Percentiles rank a stretch among this genome's conserved stretches.
These are phyloP conservation scores for Chaetothyriales sp. DNA, from an alignment of 2,329 filamentous ascomycete species.

Conservation along the genomic window DNA sequence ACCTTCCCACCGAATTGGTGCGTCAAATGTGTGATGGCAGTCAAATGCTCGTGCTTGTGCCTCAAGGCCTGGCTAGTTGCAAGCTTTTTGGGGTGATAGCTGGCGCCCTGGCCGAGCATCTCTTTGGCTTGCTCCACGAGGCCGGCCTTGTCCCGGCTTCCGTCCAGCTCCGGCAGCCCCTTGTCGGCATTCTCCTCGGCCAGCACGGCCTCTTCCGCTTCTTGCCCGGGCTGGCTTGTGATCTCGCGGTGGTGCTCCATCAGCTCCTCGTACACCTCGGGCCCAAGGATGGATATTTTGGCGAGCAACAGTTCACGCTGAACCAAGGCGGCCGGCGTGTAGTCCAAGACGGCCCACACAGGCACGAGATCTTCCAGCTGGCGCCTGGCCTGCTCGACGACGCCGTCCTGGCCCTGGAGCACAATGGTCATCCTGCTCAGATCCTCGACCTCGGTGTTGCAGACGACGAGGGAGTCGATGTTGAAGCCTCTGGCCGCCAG, in stretches of 20 bases:
- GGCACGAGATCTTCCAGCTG: conserved; percentile 95
- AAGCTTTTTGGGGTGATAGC: conserved; percentile 84
- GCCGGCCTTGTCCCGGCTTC: conserved; percentile 18
- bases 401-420: conserved; percentile 85
- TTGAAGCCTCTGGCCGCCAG: conserved; percentile 95
- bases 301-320: conserved; percentile 90
- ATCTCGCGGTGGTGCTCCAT: conserved; percentile 93
- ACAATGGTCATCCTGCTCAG: conserved; percentile 98
- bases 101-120: conserved; percentile 26
- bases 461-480: conserved; percentile 95
- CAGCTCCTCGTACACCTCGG: conserved; percentile 96
- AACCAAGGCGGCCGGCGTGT: conserved; percentile 80
- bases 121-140: conserved; percentile 15
- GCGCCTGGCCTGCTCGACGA: conserved; percentile 89
- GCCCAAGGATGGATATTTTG: conserved; percentile 91
- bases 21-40: conserved; percentile 88
- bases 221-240: conserved; percentile 35
- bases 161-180: conserved; percentile 27
- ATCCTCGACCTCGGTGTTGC: conserved; percentile 93
- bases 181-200: conserved; percentile 24
- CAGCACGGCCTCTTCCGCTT: conserved; percentile 17
- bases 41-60: conserved; percentile 94
- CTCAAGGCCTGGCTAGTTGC: conserved; percentile 77
- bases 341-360: conserved; percentile 96
- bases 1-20: conserved; percentile 98